Percentiles rank a stretch among this genome's conserved stretches.
These are phyloP conservation scores for Furcasterigmium furcatum DNA, from an alignment of 2,329 filamentous ascomycete genomes.

Conservation along the genomic window DNA sequence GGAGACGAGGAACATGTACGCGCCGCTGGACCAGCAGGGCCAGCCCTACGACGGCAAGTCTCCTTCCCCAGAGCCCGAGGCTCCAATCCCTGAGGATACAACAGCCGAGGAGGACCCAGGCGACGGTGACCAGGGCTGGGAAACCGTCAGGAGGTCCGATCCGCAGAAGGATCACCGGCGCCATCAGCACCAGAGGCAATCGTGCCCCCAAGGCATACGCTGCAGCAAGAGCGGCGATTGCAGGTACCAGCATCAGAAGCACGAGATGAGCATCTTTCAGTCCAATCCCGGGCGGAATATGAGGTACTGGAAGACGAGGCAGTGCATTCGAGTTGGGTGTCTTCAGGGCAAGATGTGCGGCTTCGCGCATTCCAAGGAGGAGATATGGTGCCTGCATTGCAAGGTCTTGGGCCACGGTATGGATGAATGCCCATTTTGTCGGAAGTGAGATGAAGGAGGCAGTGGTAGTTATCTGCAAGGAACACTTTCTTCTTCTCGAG, in stretches of 20 bases:
- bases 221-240: constrained; percentile 7
- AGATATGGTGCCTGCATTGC: constrained; percentile 7
- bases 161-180: constrained; percentile 1
- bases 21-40: neutral
- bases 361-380: constrained; percentile 6
- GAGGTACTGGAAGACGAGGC: constrained; percentile 7
- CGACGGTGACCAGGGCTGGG: neutral
- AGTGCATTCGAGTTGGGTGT: constrained; percentile 2
- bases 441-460: constrained; percentile 2
- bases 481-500: too few relatives aligned
- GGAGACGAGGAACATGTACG: constrained; percentile 5
- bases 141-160: constrained; percentile 1
- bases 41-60: neutral
- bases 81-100: neutral
- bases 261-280: constrained; percentile 6
- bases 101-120: neutral
- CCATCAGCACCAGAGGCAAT: constrained; percentile 1
- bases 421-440: constrained; percentile 6
- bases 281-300: constrained; percentile 2
- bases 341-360: neutral
- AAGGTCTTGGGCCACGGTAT: constrained; percentile 3
- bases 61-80: neutral
- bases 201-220: constrained; percentile 5
- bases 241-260: constrained; percentile 1
- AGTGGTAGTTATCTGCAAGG: too few relatives aligned